Evolutionary conservation across 2,329 filamentous ascomycete species (phyloP), one percentile per base, ranked within the genome.

Genomic region (Penicillium corylophilum): DNA sequence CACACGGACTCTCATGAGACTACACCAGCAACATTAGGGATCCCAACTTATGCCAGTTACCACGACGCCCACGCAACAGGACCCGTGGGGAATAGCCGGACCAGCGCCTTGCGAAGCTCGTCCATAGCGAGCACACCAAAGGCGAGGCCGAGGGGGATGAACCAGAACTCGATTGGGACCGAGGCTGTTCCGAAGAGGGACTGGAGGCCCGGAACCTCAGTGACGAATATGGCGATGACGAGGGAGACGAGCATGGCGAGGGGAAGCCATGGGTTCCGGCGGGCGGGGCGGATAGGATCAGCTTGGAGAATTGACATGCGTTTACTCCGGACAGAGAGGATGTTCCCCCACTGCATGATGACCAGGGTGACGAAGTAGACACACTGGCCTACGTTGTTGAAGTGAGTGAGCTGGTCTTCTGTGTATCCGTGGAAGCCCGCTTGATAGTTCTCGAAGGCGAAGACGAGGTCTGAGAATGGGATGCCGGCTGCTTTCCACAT

Each of bases 341-440:
- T 75, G 53, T 82, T 82, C 2, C 78, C 79, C 74, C 77, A 80
- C 51, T 82, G 79, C 33, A 82, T 67, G 33, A 82, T 74, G 0
- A 82, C 78, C 1, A 82, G 69, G 0, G 76, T 79, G 10, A 82
- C 76, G 49, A 82, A 82, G 64, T 82, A 82, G 5, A 82, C 75
- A 39, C 75, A 72, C 57, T 81, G 78, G 3, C 77, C 79, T 0
- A 72, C 72, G 47, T 70, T 72, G 65, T 80, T 81, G 69, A 81
- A 80, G 18, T 74, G 57, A 1, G 60, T 70, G 2, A 82, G 71
- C 56, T 81, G 56, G 5, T 70, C 77, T 9, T 66, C 40, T 0
- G 74, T 72, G 64, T 81, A 80, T 0, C 78, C 79, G 51, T 76
- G 73, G 58, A 79, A 81, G 3, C 79, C 79, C 1, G 71, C 76